These are phyloP conservation scores for Wickerhamomyces strasburgensis DNA, from an alignment of 805 yeast genomes.

Conservation along the genomic window DNA sequence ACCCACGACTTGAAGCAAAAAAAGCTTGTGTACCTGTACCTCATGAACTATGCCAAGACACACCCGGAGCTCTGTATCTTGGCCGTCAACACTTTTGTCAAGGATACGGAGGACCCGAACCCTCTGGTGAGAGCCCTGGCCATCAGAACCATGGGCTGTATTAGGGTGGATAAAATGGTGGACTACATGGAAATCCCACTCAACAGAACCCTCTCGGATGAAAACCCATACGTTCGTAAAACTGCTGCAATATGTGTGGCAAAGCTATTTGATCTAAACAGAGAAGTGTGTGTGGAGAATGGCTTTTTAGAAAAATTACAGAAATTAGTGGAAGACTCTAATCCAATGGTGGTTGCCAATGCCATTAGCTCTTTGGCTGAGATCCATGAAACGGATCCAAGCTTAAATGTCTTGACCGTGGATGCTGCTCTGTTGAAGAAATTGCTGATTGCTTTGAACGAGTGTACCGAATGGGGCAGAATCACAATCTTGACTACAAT, in stretches of 20 bases:
- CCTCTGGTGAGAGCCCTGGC: slow-evolving; percentile 95
- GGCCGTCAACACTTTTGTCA: slow-evolving; percentile 95
- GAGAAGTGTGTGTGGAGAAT: slow-evolving; percentile 75
- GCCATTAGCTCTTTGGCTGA: slow-evolving; percentile 84
- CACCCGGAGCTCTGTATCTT: slow-evolving; percentile 94
- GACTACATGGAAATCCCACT: slow-evolving; percentile 92
- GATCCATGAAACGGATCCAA: slow-evolving; percentile 64
- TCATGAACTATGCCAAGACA: slow-evolving; percentile 96
- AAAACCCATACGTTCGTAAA: slow-evolving; percentile 94
- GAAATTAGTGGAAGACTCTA: slow-evolving; percentile 71
- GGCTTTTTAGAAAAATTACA: slow-evolving; percentile 74
- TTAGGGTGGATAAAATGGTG: slow-evolving; percentile 89
- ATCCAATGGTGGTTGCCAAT: slow-evolving; percentile 97
- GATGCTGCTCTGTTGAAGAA: slow-evolving; percentile 44
- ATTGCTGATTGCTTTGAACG: slow-evolving; percentile 80
- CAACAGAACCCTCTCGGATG: slow-evolving; percentile 79
- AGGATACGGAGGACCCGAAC: slow-evolving; percentile 92
- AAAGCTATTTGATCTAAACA: slow-evolving; percentile 81
- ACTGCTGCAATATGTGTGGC: slow-evolving; percentile 98
- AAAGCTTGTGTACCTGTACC: slow-evolving; percentile 87
- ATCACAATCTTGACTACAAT: slow-evolving; percentile 81
- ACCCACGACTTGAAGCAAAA: slow-evolving; percentile 96
- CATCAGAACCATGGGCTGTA: slow-evolving; percentile 97
- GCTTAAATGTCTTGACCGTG: slow-evolving; percentile 41
- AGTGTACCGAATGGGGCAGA: slow-evolving; percentile 99